These are phyloP conservation scores for Nannochloropsis oceanica DNA, from an alignment of 108 stramenopile species.

Conservation along the genomic window DNA sequence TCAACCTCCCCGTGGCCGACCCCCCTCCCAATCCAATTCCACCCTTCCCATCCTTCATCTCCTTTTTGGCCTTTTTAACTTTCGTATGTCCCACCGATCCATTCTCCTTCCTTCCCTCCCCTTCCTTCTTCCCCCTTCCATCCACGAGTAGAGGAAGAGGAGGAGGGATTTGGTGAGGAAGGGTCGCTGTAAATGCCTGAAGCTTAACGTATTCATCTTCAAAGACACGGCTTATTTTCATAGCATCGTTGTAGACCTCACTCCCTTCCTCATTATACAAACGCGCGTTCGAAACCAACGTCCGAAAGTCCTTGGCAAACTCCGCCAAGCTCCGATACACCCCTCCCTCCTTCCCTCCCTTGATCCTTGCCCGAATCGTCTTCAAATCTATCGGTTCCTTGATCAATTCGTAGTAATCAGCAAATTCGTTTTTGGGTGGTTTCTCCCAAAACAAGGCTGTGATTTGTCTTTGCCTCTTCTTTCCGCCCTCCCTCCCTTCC, in stretches of 20 bases:
- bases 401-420: conserved; percentile 24
- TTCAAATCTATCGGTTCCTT: conserved; percentile 22
- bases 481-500: too few species aligned
- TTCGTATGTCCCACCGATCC: not conserved
- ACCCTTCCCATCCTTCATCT: too few species aligned
- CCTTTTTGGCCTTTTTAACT: too few species aligned
- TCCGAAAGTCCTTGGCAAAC: conserved; percentile 20
- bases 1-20: not conserved
- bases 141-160: too few species aligned
- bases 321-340: conserved; percentile 14
- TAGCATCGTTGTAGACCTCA: conserved; percentile 2
- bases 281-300: conserved; percentile 28
- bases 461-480: too few species aligned
- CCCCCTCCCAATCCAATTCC: too few species aligned
- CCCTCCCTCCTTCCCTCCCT: conserved; percentile 2
- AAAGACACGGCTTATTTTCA: too few species aligned
- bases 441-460: conserved; percentile 16
- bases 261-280: conserved; percentile 29
- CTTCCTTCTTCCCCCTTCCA: too few species aligned
- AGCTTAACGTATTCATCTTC: too few species aligned
- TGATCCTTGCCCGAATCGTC: conserved; percentile 5
- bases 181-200: too few species aligned
- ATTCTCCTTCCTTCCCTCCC: not conserved
- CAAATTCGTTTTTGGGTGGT: conserved; percentile 1
- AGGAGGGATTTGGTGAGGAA: too few species aligned